phyloP scores from a whole-genome alignment of 768 basidiomycete species.

The Kwoniella dejecticola region DNA sequence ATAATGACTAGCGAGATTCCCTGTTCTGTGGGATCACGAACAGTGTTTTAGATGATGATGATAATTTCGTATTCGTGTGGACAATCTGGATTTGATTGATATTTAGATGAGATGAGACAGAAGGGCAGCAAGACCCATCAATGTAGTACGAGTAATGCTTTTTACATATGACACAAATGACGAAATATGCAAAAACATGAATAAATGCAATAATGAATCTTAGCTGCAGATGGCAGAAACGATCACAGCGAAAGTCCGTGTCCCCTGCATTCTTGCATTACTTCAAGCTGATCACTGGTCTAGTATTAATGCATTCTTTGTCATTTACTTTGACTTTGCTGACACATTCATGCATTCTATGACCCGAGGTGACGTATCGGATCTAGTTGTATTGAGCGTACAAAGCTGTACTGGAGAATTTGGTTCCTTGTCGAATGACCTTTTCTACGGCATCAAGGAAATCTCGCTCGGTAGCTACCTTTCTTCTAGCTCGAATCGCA shows the following conservation, averaged over 20 bases:
- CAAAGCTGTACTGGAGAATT: conserved; percentile 85
- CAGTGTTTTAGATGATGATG: too few relatives aligned
- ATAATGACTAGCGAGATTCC: not conserved
- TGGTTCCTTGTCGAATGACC: conserved; percentile 94
- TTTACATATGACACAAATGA: not conserved
- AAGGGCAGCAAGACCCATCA: not conserved
- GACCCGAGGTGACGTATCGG: not conserved
- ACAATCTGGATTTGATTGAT: conserved; percentile 7
- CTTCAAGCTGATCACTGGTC: too few relatives aligned
- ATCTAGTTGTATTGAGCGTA: conserved; percentile 54
- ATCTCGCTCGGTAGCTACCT: conserved; percentile 95
- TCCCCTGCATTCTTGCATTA: too few relatives aligned
- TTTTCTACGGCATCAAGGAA: conserved; percentile 98
- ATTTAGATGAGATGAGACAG: not conserved
- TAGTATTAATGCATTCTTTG: conserved; percentile 7
- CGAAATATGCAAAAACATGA: conserved; percentile 11
- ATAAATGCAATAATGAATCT: not conserved
- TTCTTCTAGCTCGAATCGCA: conserved; percentile 92
- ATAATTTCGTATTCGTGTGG: not conserved
- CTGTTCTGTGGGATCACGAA: not conserved
- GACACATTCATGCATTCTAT: too few relatives aligned
- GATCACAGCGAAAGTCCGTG: too few relatives aligned
- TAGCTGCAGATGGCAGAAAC: not conserved
- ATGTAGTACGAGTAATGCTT: not conserved
- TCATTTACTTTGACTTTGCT: too few relatives aligned